Conservation (phyloP, 495 filamentous ascomycete genomes). For the Trypethelium eluteriae region DNA sequence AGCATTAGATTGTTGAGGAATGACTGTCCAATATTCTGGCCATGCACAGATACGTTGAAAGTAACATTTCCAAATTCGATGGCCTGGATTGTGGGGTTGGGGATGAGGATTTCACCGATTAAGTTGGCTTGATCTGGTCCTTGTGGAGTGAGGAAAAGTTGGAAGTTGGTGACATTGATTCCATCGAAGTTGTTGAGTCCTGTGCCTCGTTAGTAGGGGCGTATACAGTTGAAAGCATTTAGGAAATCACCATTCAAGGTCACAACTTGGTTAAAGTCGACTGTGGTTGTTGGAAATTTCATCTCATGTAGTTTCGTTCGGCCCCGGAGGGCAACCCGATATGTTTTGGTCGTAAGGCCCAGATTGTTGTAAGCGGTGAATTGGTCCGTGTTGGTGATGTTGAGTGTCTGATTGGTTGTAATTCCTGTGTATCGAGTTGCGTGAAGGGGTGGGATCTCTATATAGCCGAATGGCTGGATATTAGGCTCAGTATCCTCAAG, state of each 20-base stretch:
- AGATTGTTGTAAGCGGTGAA: constrained; percentile 52
- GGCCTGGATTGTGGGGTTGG: constrained; percentile 61
- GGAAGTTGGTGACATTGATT: constrained; percentile 48
- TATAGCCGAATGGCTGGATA: constrained; percentile 49
- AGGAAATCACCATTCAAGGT: constrained; percentile 46
- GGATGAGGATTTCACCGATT: constrained; percentile 55
- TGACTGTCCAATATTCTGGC: constrained; percentile 46
- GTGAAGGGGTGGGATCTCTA: constrained; percentile 49
- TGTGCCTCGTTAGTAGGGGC: constrained; percentile 25
- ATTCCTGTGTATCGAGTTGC: constrained; percentile 48
- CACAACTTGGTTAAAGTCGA: constrained; percentile 51
- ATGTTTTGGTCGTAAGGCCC: constrained; percentile 49
- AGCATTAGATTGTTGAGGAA: constrained; percentile 52
- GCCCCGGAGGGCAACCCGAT: constrained; percentile 52
- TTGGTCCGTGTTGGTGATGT: constrained; percentile 45
- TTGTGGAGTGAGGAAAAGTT: constrained; percentile 38
- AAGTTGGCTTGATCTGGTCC: constrained; percentile 50
- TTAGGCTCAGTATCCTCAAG: constrained; percentile 49
- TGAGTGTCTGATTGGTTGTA: constrained; percentile 47
- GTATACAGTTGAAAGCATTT: constrained; percentile 15
- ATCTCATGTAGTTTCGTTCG: constrained; percentile 47
- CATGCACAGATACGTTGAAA: constrained; percentile 49
- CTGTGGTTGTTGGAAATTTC: constrained; percentile 41
- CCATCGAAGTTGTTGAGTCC: constrained; percentile 55
- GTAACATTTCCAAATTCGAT: constrained; percentile 61